phyloP scores from a whole-genome alignment of 352 stramenopile species.

The Phytopythium aichiense region DNA sequence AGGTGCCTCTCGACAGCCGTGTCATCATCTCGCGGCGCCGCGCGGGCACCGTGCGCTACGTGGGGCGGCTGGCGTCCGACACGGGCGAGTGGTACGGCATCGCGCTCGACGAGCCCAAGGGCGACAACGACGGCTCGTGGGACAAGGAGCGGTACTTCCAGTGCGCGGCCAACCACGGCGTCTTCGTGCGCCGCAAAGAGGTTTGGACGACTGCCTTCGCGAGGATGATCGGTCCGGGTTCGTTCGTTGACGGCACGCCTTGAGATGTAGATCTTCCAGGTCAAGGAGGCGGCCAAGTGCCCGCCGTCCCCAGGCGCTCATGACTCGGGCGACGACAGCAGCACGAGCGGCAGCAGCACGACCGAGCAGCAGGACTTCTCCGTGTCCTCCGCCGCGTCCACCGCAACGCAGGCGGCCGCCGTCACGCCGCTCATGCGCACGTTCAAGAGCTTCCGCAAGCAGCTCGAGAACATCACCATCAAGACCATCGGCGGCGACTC shows the following conservation, averaged over 20 bases:
- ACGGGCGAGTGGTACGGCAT: constrained; percentile 68
- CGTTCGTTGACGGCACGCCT: background rate
- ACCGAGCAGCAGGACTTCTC: constrained; percentile 10
- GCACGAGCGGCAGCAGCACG: constrained; percentile 27
- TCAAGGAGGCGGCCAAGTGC: constrained; percentile 42
- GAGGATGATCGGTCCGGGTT: too few species aligned
- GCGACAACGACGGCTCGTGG: constrained; percentile 43
- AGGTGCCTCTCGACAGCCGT: constrained; percentile 45
- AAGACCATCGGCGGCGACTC: constrained; percentile 14
- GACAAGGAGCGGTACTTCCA: constrained; percentile 53
- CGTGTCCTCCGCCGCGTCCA: constrained; percentile 7
- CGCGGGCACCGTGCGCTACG: constrained; percentile 53
- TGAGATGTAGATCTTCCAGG: constrained; percentile 32
- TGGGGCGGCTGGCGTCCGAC: constrained; percentile 52
- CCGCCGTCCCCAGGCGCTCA: constrained; percentile 37
- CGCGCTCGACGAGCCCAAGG: constrained; percentile 58
- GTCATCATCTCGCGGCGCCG: constrained; percentile 55
- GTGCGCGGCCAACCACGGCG: constrained; percentile 40
- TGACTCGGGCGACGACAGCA: constrained; percentile 40
- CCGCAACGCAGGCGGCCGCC: constrained; percentile 2
- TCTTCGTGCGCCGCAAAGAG: constrained; percentile 66
- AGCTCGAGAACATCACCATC: constrained; percentile 32
- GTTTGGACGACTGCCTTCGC: constrained; percentile 3
- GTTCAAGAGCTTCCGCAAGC: constrained; percentile 61
- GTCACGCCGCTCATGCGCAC: constrained; percentile 36